These are phyloP conservation scores for Trametes gibbosa DNA, from an alignment of 768 basidiomycete genomes.

Conservation along the genomic window DNA sequence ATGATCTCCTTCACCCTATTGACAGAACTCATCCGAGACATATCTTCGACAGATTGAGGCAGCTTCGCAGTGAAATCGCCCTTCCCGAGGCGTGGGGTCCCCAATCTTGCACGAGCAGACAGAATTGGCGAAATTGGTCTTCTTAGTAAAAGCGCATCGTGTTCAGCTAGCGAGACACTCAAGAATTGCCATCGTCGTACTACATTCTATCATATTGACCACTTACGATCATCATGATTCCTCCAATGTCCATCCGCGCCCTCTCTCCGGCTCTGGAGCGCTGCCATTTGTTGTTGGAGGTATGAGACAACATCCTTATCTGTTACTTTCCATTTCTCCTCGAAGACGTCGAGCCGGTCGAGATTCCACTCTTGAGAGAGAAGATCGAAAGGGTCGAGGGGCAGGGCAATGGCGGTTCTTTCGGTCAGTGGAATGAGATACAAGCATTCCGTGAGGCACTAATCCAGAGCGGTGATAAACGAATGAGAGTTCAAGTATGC, in stretches of 20 bases:
- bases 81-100: slow-evolving; percentile 44
- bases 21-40: not conserved
- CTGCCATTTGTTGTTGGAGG: slow-evolving; percentile 20
- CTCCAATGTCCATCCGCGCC: slow-evolving; percentile 29
- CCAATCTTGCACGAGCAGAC: slow-evolving; percentile 43
- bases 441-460: slow-evolving; percentile 37
- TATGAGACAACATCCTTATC: slow-evolving; percentile 3
- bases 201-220: not conserved
- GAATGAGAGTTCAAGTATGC: not conserved
- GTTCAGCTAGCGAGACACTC: not conserved
- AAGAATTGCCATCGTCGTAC: not conserved
- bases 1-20: not conserved
- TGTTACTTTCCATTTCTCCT: slow-evolving; percentile 43
- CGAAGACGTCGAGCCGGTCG: slow-evolving; percentile 35
- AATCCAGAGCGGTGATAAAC: not conserved
- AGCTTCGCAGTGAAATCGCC: slow-evolving; percentile 31
- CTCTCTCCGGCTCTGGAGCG: slow-evolving; percentile 4
- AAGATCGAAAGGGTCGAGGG: slow-evolving; percentile 52
- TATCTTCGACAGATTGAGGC: slow-evolving; percentile 16
- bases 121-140: slow-evolving; percentile 45
- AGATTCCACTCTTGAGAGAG: slow-evolving; percentile 38
- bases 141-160: not conserved
- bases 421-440: slow-evolving; percentile 46
- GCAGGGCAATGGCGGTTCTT: slow-evolving; percentile 47
- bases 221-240: slow-evolving; percentile 28